phyloP scores from a whole-genome alignment of 345 rosid genomes.

The Stellera chamaejasme region DNA sequence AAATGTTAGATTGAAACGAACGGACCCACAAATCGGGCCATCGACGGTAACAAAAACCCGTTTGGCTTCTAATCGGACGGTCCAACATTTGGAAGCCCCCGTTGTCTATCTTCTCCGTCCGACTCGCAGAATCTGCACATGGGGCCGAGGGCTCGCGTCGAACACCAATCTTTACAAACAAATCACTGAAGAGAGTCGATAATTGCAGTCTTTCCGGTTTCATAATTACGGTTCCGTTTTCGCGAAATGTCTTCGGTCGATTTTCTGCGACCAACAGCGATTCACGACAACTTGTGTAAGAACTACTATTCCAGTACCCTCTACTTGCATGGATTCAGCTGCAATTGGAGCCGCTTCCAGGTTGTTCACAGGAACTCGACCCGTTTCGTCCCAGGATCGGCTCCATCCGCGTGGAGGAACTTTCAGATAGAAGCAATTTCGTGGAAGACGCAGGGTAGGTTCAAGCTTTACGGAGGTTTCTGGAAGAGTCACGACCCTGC shows the following conservation, averaged over 20 bases:
- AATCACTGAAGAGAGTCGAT: not conserved
- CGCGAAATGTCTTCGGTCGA: constrained; percentile 36
- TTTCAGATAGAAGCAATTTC: constrained; percentile 1
- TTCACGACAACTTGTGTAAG: constrained; percentile 18
- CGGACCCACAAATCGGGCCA: too few species aligned
- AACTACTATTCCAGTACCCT: constrained; percentile 22
- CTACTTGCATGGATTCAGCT: constrained; percentile 28
- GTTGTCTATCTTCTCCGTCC: not conserved
- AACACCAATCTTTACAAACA: not conserved
- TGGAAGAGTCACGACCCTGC: constrained; percentile 19
- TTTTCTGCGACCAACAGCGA: constrained; percentile 25
- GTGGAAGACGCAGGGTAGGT: constrained; percentile 7
- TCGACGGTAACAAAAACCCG: not conserved
- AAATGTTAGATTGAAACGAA: too few species aligned
- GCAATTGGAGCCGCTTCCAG: constrained; percentile 29
- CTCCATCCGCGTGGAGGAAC: constrained; percentile 17
- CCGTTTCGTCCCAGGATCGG: constrained; percentile 22
- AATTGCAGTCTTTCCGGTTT: not conserved
- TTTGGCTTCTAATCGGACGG: constrained; percentile 16
- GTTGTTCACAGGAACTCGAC: constrained; percentile 25
- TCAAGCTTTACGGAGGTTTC: constrained; percentile 27
- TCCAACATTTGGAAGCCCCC: not conserved
- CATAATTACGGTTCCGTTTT: constrained; percentile 27
- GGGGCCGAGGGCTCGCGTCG: not conserved
- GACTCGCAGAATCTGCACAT: not conserved